Evolutionary conservation across 371 early-diverging fungal genomes (phyloP), one percentile per base, ranked within the genome.

Genomic region (Conidiobolus coronatus): DNA sequence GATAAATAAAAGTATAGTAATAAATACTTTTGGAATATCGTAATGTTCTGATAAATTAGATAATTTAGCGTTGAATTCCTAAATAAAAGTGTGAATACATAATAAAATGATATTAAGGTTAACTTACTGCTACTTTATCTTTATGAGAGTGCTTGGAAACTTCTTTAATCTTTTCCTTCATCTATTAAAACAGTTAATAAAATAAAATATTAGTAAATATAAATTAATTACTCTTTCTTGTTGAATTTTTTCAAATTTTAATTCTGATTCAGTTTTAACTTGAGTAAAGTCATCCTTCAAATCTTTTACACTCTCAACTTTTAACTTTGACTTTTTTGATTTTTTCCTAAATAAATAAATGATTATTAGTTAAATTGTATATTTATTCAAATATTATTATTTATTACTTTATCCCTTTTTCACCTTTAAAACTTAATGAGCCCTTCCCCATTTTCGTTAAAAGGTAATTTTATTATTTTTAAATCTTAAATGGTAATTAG

Each of bases 51-150:
- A 41, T 21, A 41, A 41, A 11, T 41, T 41, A 11, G 11, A 11
- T 21, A 41, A 41, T 21, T 41, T 41, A 3, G 11, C 8, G 14
- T 41, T 41, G 14, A 41, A 41, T 17, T 41, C 41, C 41, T 41
- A 41, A 18, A 41, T n/a, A 18, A 20, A 41, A n/a, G 5, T 4
- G 19, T 18, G 11, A n/a, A 11, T 18, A 41, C 11, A 9, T 19
- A 20, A 20, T 41, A 41, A 41, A 21, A 41, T 20, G 9, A 29
- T 29, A 29, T 29, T 20, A 9, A 13, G 6, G 13, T 3, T 7
- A 37, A n/a, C 41, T 41, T 41, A 41, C 41, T 41, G 11, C 15
- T n/a, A 41, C 41, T 41, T 19, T 41, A 21, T 41, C 41, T 14
- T 41, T 41, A 41, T 41, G 41, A 41, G 20, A 20, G 15, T 18